Conservation (phyloP, 2,329 filamentous ascomycete species). For the Aspergillus sp. region DNA sequence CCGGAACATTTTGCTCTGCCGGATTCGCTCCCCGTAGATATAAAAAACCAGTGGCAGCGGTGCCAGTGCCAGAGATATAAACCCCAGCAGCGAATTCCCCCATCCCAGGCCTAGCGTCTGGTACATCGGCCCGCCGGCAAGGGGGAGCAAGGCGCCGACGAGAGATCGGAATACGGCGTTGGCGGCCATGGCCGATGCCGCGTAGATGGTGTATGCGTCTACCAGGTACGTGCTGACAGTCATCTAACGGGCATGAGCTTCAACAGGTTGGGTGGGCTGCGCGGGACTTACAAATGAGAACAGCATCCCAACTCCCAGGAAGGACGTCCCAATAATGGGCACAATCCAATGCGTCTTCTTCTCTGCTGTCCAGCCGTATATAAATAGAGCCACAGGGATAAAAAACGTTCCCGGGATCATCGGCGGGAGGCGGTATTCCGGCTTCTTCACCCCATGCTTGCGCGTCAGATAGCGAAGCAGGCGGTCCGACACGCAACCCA, state of each 20-base stretch:
- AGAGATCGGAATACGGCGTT: slow-evolving; percentile 8
- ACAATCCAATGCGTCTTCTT: slow-evolving; percentile 13
- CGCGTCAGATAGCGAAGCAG: slow-evolving; percentile 1
- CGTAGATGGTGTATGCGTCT: slow-evolving; percentile 9
- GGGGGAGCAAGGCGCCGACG: slow-evolving; percentile 8
- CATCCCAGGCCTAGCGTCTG: slow-evolving; percentile 8
- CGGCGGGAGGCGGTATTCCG: slow-evolving; percentile 4
- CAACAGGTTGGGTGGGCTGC: not conserved
- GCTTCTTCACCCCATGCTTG: slow-evolving; percentile 1
- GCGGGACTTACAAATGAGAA: not conserved
- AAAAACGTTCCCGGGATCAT: slow-evolving; percentile 1
- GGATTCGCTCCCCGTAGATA: slow-evolving; percentile 10
- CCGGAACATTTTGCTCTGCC: slow-evolving; percentile 8
- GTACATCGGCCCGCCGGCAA: slow-evolving; percentile 8
- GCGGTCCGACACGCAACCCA: slow-evolving; percentile 4
- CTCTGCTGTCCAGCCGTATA: slow-evolving; percentile 15
- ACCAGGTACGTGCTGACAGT: slow-evolving; percentile 9
- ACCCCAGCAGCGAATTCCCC: slow-evolving; percentile 9
- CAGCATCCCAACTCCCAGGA: slow-evolving; percentile 15
- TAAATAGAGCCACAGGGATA: slow-evolving; percentile 4
- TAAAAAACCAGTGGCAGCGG: slow-evolving; percentile 6
- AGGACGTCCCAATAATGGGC: slow-evolving; percentile 13
- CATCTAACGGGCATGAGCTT: slow-evolving; percentile 4
- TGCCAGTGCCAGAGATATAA: slow-evolving; percentile 8
- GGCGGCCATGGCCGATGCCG: slow-evolving; percentile 9